Base-by-base conservation (phyloP, 1,284 basidiomycete genomes). In the Malassezia equina region DNA sequence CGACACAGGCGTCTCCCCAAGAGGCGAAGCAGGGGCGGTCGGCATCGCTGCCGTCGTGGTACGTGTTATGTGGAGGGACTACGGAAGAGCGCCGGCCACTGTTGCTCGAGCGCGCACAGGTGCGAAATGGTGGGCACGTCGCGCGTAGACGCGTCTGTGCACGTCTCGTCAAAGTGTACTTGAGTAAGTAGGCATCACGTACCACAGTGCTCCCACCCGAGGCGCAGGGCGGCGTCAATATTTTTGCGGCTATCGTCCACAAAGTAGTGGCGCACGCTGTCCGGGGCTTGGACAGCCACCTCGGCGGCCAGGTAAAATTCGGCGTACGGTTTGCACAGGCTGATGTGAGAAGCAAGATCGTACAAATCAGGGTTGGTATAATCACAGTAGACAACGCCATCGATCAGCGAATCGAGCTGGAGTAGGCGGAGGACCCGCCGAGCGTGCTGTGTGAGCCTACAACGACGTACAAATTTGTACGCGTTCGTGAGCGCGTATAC, bases 351-450 rank as follows among this genome's bases (percentile, higher is more conserved):
- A 4, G 36, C 9, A 15, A 17, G 13, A 15, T 31, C 53, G 47
- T 46, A 55, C 43, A 91, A 88, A 58, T 84, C 73, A 13, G 80
- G 78, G 17, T 61, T 55, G 7, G 78, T 76, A 63, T 91, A 91
- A 75, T 91, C 83, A 68, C 88, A 91, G 67, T 79, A 91, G 8
- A 88, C 81, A 13, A 90, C 73, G 12, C 82, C 86, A 63, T 91
- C 88, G 52, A 91, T 78, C 47, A 83, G 81, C 66, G 88, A 84
- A 17, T 82, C 80, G 12, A 91, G 75, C 44, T 82, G 78, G 33
- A 91, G 78, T 29, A 90, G 86, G 9, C 78, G 78, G 45, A 91
- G 79, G 1, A 90, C 88, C 25, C 89, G 81, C 61, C 81, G 77
- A 5, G 89, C 88, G 71, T 90, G 88, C 84, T 89, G 58, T 8